Evolutionary conservation across 2,329 filamentous ascomycete genomes (phyloP).

Genomic region (Penicillium sp.): DNA sequence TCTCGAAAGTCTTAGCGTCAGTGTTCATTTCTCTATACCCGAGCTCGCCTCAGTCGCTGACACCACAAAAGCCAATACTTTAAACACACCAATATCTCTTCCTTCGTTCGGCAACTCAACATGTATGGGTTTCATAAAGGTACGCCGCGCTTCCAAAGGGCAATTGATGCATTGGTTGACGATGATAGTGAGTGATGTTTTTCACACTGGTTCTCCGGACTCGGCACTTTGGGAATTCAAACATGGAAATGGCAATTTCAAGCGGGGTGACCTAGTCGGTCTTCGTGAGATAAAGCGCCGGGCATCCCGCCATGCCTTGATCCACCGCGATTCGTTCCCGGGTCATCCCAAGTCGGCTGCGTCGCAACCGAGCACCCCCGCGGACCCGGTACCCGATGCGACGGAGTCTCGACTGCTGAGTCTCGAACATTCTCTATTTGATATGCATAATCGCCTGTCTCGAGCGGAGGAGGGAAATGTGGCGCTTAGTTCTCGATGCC

Average conservation of each 20-base stretch:
- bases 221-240: slow-evolving; percentile 98
- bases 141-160: slow-evolving; percentile 38
- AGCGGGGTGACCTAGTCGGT: slow-evolving; percentile 83
- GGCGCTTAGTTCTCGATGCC: slow-evolving; percentile 72
- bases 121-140: slow-evolving; percentile 99
- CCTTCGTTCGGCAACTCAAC: slow-evolving; percentile 93
- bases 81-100: slow-evolving; percentile 98
- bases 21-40: slow-evolving; percentile 34
- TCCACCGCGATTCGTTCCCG: slow-evolving; percentile 84
- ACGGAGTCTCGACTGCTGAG: slow-evolving; percentile 67
- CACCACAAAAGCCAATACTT: slow-evolving; percentile 74
- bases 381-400: slow-evolving; percentile 73
- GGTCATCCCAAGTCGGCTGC: slow-evolving; percentile 62
- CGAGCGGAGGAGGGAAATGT: slow-evolving; percentile 79
- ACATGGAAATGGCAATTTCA: slow-evolving; percentile 95
- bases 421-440: slow-evolving; percentile 77
- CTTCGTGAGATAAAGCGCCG: slow-evolving; percentile 92
- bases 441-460: slow-evolving; percentile 67
- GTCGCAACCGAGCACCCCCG: slow-evolving; percentile 77
- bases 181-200: slow-evolving; percentile 83
- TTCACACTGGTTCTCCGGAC: slow-evolving; percentile 89
- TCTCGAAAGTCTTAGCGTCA: slow-evolving; percentile 95
- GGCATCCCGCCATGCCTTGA: slow-evolving; percentile 85
- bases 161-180: neutral
- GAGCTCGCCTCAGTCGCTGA: slow-evolving; percentile 20